Evolutionary conservation across 192 early-diverging fungal genomes (phyloP).

Genomic region (Coemansia sp.): DNA sequence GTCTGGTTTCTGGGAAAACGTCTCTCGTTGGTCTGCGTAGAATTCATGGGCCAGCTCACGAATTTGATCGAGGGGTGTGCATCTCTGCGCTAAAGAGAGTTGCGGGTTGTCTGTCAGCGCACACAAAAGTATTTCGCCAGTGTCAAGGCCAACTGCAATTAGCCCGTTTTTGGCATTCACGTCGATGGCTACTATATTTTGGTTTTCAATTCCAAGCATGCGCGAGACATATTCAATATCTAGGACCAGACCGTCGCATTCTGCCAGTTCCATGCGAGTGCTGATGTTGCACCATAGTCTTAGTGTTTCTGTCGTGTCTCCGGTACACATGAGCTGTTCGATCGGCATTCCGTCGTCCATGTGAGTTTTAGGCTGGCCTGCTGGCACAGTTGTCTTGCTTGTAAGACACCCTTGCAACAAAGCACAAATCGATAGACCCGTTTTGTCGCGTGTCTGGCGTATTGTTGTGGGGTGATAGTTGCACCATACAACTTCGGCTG

Average conservation of each 20-base stretch:
- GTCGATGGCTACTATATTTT: background rate
- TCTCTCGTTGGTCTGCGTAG: conserved; percentile 8
- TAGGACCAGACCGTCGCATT: conserved; percentile 17
- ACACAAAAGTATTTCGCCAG: conserved; percentile 34
- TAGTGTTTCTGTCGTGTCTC: conserved; percentile 10
- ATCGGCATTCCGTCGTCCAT: background rate
- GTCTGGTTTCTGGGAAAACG: background rate
- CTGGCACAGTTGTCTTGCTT: background rate
- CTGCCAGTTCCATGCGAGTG: background rate
- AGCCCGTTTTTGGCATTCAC: conserved; percentile 30
- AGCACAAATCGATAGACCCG: conserved; percentile 7
- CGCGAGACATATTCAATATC: conserved; percentile 17
- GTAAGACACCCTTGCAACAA: conserved; percentile 3
- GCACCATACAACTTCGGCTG: conserved; percentile 40
- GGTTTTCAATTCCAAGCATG: conserved; percentile 30
- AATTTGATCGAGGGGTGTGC: conserved; percentile 13
- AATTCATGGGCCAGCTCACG: conserved; percentile 16
- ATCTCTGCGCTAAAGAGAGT: conserved; percentile 13
- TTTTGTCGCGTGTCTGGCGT: conserved; percentile 2
- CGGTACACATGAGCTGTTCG: conserved; percentile 16
- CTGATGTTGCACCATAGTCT: conserved; percentile 33
- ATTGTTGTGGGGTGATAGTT: background rate
- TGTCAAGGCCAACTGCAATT: conserved; percentile 29
- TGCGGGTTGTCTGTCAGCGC: conserved; percentile 23
- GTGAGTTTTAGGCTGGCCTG: background rate